A percentile compares a stretch with the other conserved stretches of the same genome.
These are phyloP conservation scores for Pichia sp. DNA, from an alignment of 1,139 yeast genomes.

Conservation along the genomic window DNA sequence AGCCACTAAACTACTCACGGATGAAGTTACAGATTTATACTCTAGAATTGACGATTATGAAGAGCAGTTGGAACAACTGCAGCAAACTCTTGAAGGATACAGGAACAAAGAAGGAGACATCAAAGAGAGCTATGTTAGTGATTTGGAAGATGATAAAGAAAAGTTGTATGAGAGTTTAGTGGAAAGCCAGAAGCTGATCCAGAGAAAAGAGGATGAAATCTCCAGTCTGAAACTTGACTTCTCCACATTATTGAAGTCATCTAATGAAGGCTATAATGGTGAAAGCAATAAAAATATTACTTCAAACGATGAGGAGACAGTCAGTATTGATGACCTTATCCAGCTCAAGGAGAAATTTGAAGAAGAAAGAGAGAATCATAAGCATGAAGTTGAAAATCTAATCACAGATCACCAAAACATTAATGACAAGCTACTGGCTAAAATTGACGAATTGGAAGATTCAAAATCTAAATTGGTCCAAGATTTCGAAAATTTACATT, in stretches of 20 bases:
- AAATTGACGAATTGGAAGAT: conserved; percentile 20
- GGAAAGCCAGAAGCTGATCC: conserved; percentile 2
- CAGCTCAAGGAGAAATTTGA: conserved; percentile 12
- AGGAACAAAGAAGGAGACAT: neutral
- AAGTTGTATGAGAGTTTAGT: conserved; percentile 13
- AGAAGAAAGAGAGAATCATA: conserved; percentile 9
- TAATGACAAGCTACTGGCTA: conserved; percentile 21
- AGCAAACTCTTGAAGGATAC: neutral
- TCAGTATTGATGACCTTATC: conserved; percentile 14
- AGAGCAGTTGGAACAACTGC: conserved; percentile 8
- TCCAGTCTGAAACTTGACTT: conserved; percentile 7
- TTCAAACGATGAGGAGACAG: conserved; percentile 2
- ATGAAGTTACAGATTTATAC: conserved; percentile 17
- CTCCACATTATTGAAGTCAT: neutral
- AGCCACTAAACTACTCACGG: conserved; percentile 10
- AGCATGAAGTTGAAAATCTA: conserved; percentile 6
- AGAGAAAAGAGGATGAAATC: conserved; percentile 10
- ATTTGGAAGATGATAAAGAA: conserved; percentile 16
- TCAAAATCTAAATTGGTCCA: conserved; percentile 25
- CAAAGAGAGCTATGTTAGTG: conserved; percentile 14
- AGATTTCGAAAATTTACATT: conserved; percentile 19
- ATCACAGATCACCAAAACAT: neutral
- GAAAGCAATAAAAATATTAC: neutral
- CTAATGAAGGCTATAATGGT: too few relatives aligned
- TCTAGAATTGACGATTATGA: conserved; percentile 10